Percentiles rank a stretch among this genome's conserved stretches.
Conservation (phyloP, 2,329 filamentous ascomycete species). For the Cladosporium sp. region DNA sequence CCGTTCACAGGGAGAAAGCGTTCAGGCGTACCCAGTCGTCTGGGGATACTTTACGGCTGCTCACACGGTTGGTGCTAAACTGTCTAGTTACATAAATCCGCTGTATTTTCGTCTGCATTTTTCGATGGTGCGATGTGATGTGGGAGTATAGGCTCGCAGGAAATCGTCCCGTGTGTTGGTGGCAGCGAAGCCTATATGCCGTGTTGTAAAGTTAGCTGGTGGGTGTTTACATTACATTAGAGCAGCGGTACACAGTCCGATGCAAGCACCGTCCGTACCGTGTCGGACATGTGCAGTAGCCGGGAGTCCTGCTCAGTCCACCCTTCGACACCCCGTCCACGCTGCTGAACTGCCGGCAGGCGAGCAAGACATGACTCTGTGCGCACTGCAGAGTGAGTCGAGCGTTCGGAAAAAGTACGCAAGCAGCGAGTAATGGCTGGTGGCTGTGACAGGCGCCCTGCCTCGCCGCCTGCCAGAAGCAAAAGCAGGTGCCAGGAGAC, state of each 20-base stretch:
- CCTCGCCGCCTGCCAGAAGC: neutral
- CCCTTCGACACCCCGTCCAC: neutral
- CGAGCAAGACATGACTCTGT: conserved; percentile 8
- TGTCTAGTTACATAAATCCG: neutral
- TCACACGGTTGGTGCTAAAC: neutral
- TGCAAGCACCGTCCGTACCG: neutral
- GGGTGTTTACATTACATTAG: neutral
- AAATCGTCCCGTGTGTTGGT: neutral
- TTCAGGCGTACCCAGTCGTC: conserved; percentile 3
- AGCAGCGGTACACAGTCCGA: neutral
- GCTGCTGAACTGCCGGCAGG: neutral
- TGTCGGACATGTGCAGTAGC: neutral
- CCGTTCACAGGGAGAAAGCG: conserved; percentile 6
- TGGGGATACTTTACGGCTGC: conserved; percentile 6
- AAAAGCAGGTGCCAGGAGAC: neutral
- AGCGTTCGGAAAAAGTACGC: neutral
- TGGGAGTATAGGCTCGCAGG: neutral
- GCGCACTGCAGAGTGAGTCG: conserved; percentile 1
- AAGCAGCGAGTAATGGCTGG: neutral
- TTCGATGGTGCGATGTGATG: neutral
- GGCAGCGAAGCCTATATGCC: conserved; percentile 2
- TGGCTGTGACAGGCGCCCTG: conserved; percentile 1
- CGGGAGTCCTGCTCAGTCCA: neutral
- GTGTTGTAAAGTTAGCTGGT: neutral
- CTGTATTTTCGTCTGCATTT: neutral